Conservation (phyloP, 371 early-diverging fungal genomes). For the Mortierella sp. region DNA sequence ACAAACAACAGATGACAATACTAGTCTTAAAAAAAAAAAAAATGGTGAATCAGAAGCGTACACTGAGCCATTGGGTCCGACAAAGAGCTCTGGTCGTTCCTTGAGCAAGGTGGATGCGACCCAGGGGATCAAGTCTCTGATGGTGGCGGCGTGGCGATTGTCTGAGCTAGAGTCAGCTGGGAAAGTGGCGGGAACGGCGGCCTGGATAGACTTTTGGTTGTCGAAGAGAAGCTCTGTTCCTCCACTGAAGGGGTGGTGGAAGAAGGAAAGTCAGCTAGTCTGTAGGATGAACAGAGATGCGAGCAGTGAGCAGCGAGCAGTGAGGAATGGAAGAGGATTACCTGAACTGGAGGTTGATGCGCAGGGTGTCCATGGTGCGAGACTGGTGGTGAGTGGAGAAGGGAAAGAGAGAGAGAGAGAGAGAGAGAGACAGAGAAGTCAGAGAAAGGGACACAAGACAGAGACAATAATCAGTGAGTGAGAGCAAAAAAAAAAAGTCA, state of each 20-base stretch:
- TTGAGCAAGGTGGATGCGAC: slow-evolving; percentile 77
- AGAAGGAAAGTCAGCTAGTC: slow-evolving; percentile 9
- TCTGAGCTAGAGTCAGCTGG: slow-evolving; percentile 11
- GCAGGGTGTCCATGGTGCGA: slow-evolving; percentile 15
- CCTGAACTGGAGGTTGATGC: slow-evolving; percentile 55
- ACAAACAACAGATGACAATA: neutral
- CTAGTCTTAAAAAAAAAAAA: neutral
- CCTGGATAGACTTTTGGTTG: slow-evolving; percentile 68
- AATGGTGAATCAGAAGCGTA: slow-evolving; percentile 38
- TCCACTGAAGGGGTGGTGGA: slow-evolving; percentile 76
- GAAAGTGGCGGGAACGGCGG: slow-evolving; percentile 63
- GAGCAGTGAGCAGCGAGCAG: neutral
- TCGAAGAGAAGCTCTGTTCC: slow-evolving; percentile 95
- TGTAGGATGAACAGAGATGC: neutral
- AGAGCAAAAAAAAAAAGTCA: too few relatives aligned
- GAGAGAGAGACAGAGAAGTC: too few relatives aligned
- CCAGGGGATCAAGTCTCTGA: slow-evolving; percentile 80
- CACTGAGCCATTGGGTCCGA: slow-evolving; percentile 83
- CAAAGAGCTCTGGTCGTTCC: slow-evolving; percentile 89
- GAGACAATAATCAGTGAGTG: too few relatives aligned
- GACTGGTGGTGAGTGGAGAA: too few relatives aligned
- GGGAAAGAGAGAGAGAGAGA: too few relatives aligned
- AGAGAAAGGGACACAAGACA: too few relatives aligned
- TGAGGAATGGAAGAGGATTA: slow-evolving; percentile 5
- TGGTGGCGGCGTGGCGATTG: slow-evolving; percentile 57